Conservation (phyloP, 495 filamentous ascomycete species). For the Cercophora sp. region DNA sequence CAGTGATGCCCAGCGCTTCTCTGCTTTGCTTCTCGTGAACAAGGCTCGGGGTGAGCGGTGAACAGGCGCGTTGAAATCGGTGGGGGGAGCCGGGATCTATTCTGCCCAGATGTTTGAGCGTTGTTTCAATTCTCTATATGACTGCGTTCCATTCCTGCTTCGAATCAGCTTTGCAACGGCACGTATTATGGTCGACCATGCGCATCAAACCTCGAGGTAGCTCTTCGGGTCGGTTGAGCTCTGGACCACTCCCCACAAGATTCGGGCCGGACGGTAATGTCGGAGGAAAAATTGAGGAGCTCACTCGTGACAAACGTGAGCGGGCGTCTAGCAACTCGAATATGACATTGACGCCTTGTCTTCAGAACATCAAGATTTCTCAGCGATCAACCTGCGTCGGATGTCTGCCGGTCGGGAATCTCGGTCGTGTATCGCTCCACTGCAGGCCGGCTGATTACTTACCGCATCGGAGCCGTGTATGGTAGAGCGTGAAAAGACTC, state of each 20-base stretch:
- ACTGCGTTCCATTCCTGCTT: slow-evolving; percentile 1
- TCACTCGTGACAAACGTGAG: neutral
- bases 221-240: neutral
- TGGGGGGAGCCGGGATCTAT: neutral
- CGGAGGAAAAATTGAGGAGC: neutral
- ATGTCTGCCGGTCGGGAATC: slow-evolving; percentile 3
- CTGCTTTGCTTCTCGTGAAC: too few species aligned
- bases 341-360: neutral
- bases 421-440: slow-evolving; percentile 11
- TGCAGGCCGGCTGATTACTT: slow-evolving; percentile 6
- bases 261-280: neutral
- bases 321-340: neutral
- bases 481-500: neutral
- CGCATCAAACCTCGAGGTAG: slow-evolving; percentile 9
- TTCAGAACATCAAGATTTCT: neutral
- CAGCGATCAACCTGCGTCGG: neutral
- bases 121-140: slow-evolving; percentile 5
- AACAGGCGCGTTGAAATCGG: neutral
- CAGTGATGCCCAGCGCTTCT: neutral
- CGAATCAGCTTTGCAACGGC: neutral
- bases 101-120: slow-evolving; percentile 2
- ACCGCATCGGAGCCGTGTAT: slow-evolving; percentile 4
- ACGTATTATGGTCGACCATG: slow-evolving; percentile 4
- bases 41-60: neutral
- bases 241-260: neutral